phyloP scores from a whole-genome alignment of 495 filamentous ascomycete species.

The Neurospora sublineolata region DNA sequence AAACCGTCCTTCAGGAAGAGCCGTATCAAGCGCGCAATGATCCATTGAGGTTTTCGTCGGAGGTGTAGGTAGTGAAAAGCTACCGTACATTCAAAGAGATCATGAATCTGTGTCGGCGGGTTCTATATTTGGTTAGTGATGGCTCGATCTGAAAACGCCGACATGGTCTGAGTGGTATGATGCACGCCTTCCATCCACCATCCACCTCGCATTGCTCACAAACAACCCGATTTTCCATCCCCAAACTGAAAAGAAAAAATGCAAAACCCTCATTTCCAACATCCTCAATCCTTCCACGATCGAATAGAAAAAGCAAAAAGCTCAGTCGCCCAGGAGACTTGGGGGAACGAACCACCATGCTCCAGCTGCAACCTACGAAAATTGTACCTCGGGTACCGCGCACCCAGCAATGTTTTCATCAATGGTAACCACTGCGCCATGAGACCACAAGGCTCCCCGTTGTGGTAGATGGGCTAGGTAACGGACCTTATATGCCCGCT shows the following conservation, averaged over 20 bases:
- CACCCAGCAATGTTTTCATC: not conserved
- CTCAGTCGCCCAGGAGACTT: not conserved
- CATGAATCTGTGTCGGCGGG: not conserved
- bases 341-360: not conserved
- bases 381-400: not conserved
- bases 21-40: not conserved
- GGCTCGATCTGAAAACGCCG: not conserved
- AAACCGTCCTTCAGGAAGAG: not conserved
- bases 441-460: not conserved
- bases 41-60: not conserved
- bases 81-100: not conserved
- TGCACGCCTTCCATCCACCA: not conserved
- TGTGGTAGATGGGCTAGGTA: not conserved
- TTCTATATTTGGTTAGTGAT: not conserved
- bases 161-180: not conserved
- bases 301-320: not conserved
- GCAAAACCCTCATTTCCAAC: not conserved
- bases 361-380: not conserved
- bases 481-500: not conserved
- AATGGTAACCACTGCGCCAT: not conserved
- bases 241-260: not conserved
- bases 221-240: not conserved
- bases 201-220: not conserved
- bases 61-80: not conserved
- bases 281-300: not conserved